Percentiles rank a stretch among this genome's conserved stretches.
Evolutionary conservation across 257 asterid genomes (phyloP).

Genomic region (Solanum ossicruentum): DNA sequence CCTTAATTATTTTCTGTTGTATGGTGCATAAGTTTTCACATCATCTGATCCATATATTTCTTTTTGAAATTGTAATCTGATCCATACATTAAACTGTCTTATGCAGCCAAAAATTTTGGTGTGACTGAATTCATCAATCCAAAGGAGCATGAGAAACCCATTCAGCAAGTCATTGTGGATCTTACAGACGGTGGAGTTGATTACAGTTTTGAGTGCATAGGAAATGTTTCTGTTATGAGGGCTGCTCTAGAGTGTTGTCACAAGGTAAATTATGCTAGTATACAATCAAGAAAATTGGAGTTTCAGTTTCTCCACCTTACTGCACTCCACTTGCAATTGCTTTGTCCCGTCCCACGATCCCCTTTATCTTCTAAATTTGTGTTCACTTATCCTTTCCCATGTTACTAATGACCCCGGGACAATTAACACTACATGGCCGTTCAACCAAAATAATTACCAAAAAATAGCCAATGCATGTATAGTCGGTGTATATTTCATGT

Average conservation of each 20-base stretch:
- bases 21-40: neutral
- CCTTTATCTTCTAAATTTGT: neutral
- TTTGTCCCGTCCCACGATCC: neutral
- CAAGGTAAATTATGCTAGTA: slow-evolving; percentile 37
- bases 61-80: neutral
- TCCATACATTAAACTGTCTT: neutral
- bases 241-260: slow-evolving; percentile 98
- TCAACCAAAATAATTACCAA: too few relatives aligned
- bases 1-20: neutral
- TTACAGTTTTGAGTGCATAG: slow-evolving; percentile 97
- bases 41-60: neutral
- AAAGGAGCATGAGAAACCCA: slow-evolving; percentile 84
- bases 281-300: neutral
- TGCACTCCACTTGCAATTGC: neutral
- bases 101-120: slow-evolving; percentile 77
- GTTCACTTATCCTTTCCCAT: neutral
- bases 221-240: slow-evolving; percentile 85
- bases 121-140: slow-evolving; percentile 95
- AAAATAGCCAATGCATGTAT: too few relatives aligned
- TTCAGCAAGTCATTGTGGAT: slow-evolving; percentile 89
- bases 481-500: too few relatives aligned
- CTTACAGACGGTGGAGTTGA: slow-evolving; percentile 95
- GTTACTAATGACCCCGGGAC: neutral
- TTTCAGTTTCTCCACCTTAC: neutral
- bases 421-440: too few relatives aligned